Base-by-base conservation (phyloP, 495 filamentous ascomycete genomes). In the Aspergillus egyptiacus region DNA sequence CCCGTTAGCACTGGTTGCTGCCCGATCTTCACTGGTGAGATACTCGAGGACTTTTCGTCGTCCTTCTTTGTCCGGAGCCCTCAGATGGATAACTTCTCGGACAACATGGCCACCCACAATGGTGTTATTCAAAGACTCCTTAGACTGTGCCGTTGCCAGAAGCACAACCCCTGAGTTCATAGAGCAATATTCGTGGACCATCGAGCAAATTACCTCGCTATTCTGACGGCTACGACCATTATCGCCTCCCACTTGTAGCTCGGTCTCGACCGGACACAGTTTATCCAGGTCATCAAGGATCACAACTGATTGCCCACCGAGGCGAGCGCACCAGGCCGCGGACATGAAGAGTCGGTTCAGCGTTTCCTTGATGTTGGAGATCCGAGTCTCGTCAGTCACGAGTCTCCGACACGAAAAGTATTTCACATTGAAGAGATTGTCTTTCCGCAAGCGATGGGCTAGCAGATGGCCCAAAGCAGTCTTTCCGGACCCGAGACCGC, bases 241-340 rank as follows among this genome's bases (percentile, higher is more conserved):
- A 55, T 98, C 90, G 33, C 83, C 85, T 45, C 88, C 90, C 6
- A 94, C 88, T 66, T 95, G 86, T 22, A 96, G 71, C 62, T 97
- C 93, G 0, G 89, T 95, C 66, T 97, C 93, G 0, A 81, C 82
- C 0, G 91, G 90, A 61, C 93, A 96, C 8, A 98, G 70, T 51
- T 85, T 85, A 62, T 98, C 94, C 8, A 98, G 72, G 53, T 98
- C 93, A 59, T 98, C 93, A 2, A 98, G 71, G 32, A 98, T 79
- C 11, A 98, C 82, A 4, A 96, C 56, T 0, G 91, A 76, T 49
- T 79, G 82, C 5, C 93, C 91, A 32, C 87, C 90, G 9, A 89
- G 77, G 39, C 89, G 77, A 24, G 90, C 85, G 47, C 84, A 89
- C 91, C 91, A 98, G 32, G 83, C 82, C 11, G 94, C 93, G 28